Evolutionary conservation across 176 grass and related monocot genomes (phyloP).

Genomic region (Paspalum vaginatum): DNA sequence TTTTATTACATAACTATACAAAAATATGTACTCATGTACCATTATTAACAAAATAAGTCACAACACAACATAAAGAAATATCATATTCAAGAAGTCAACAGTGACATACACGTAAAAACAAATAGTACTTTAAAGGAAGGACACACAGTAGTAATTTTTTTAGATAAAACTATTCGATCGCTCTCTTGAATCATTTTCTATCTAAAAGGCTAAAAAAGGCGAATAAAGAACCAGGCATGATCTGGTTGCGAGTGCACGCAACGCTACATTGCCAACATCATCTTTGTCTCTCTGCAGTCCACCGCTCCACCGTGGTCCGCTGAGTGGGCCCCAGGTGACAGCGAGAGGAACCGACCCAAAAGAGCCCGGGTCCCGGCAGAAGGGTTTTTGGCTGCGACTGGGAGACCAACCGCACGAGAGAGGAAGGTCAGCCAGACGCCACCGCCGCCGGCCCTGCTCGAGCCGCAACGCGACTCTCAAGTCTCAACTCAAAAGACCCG

Average conservation of each 20-base stretch:
- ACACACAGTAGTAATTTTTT: neutral
- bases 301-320: neutral
- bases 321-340: neutral
- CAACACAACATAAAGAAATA: too few species aligned
- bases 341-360: neutral
- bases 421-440: slow-evolving; percentile 23
- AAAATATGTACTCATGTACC: too few species aligned
- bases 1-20: too few species aligned
- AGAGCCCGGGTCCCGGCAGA: neutral
- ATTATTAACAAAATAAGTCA: too few species aligned
- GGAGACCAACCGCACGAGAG: slow-evolving; percentile 1
- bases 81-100: too few species aligned
- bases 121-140: neutral
- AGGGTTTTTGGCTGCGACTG: slow-evolving; percentile 56
- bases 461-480: slow-evolving; percentile 33
- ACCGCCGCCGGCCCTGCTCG: slow-evolving; percentile 37
- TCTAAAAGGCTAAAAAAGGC: neutral
- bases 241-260: slow-evolving; percentile 3
- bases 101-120: too few species aligned
- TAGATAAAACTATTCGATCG: neutral
- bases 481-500: neutral
- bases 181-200: neutral
- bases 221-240: neutral
- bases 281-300: neutral
- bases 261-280: neutral